A percentile compares a stretch with the other conserved stretches of the same genome.
Evolutionary conservation across 192 early-diverging fungal species (phyloP).

Genomic region (Chytriomyces sp.): DNA sequence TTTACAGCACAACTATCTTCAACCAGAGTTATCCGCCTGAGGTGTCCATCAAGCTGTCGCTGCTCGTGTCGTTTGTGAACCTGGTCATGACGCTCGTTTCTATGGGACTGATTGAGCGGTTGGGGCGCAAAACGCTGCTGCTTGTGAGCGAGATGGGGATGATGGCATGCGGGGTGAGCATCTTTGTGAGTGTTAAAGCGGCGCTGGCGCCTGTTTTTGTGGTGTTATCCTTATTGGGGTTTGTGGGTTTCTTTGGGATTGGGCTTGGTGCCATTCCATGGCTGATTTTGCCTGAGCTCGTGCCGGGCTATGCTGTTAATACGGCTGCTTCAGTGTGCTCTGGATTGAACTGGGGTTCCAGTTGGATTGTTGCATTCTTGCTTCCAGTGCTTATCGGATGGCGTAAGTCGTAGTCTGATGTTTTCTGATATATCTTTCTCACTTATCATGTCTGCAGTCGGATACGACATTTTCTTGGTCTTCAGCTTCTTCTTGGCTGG

Average conservation of each 20-base stretch:
- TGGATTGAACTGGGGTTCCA: slow-evolving; percentile 71
- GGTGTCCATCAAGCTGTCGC: slow-evolving; percentile 59
- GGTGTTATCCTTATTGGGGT: slow-evolving; percentile 54
- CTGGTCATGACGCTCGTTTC: slow-evolving; percentile 69
- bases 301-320: slow-evolving; percentile 74
- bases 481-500: slow-evolving; percentile 69
- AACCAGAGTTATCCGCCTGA: slow-evolving; percentile 54
- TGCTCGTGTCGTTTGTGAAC: slow-evolving; percentile 60
- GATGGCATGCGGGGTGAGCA: slow-evolving; percentile 61
- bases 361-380: slow-evolving; percentile 64
- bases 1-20: slow-evolving; percentile 79
- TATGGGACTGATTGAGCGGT: slow-evolving; percentile 59
- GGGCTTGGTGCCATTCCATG: slow-evolving; percentile 88
- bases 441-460: slow-evolving; percentile 33
- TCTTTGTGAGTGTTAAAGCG: slow-evolving; percentile 56
- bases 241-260: slow-evolving; percentile 78
- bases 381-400: slow-evolving; percentile 55
- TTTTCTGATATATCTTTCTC: not conserved
- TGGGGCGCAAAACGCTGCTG: slow-evolving; percentile 69
- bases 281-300: slow-evolving; percentile 75
- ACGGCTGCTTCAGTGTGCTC: slow-evolving; percentile 73
- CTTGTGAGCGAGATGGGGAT: slow-evolving; percentile 65
- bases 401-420: slow-evolving; percentile 31
- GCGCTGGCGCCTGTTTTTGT: slow-evolving; percentile 28
- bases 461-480: slow-evolving; percentile 61